Evolutionary conservation across 2,329 filamentous ascomycete genomes (phyloP), one percentile per base, ranked within the genome.

Genomic region (Claviceps cyperi): DNA sequence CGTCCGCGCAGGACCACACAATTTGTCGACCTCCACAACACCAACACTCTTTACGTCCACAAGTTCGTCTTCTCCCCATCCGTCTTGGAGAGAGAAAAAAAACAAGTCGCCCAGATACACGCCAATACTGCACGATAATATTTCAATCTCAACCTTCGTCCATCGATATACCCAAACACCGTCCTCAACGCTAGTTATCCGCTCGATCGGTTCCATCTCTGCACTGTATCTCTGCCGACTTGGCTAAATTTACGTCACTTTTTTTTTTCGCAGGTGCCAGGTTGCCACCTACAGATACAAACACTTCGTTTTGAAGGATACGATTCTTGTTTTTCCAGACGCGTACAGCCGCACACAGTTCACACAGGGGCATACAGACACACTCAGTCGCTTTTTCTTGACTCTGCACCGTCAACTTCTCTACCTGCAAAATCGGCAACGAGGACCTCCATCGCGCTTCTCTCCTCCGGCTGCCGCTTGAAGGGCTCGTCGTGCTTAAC

Each of bases 1-100:
- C 14, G 22, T 14, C 41, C 5, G 22, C 41, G 41, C 41, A 43
- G 41, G 17, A 43, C 24, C 47, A 49, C 40, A 50, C 43, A 47
- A 47, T 47, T 46, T 50, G 37, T 50, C 43, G 13, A 43, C 49
- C 43, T 50, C 36, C 47, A 51, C 50, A 49, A 46, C 50, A 52
- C 43, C 50, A 52, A 4, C 43, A 46, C 39, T 17, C 28, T 32
- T 43, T 21, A 32, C 43, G 32, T 35, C 43, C 43, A 40, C 50
- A 37, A 37, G 43, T 44, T 50, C 50, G 28, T 49, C 50, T 51
- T 32, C 37, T 51, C 47, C 37, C 43, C 21, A 40, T 39, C 39
- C 24, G 24, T 37, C 28, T 35, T 36, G 19, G 39, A 17, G 32
- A 50, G 47, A 38, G n/a, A 46, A 51, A 48, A 43, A 38, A 21